Evolutionary conservation across 352 stramenopile genomes (phyloP), one percentile per base, ranked within the genome.

Genomic region (Globisporangium polare): DNA sequence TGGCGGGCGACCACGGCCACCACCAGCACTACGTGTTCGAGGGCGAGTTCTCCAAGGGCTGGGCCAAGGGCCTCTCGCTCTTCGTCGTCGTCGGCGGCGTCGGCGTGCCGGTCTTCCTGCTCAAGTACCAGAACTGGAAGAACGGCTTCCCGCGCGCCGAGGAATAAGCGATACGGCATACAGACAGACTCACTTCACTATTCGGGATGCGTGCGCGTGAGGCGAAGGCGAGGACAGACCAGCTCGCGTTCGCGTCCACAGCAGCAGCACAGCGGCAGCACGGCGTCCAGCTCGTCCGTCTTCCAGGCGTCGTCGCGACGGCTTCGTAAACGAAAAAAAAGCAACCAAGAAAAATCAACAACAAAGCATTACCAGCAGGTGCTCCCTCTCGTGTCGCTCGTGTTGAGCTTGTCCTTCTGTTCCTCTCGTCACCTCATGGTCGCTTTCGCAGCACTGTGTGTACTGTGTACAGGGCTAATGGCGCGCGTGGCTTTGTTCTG

Each of bases 111-210:
- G 66, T 92, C 58, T 42, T 73, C 52, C 66, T 88, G 57, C 69
- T 84, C 69, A 86, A 83, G 72, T 90, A 91, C 75, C 86, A 95
- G 75, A 95, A 95, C 83, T 95, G 78, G 78, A 95, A 95, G 82
- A 83, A 91, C 75, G 86, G 86, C 31, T 95, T 95, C 70, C 86
- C 86, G 42, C 86, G 87, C 64, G 73, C 49, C 12, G 60, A 83
- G 60, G 69, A 85, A 72, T 89, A 92, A 92, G 55, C 49, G 27
- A 33, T 20, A 17, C 5, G 18, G 15, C 9, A 35, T 43, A 24
- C 29, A 49, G 20, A 24, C 50, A 62, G 10, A 42, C 13, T 12
- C 31, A 58, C 26, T 58, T 47, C 52, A 59, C 22, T 59, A 59
- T 59, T 59, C 53, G 53, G 53, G 53, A 39, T 24, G n/a, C 33